Conservation (phyloP, 2,329 filamentous ascomycete species). For the Trichoderma sp. region DNA sequence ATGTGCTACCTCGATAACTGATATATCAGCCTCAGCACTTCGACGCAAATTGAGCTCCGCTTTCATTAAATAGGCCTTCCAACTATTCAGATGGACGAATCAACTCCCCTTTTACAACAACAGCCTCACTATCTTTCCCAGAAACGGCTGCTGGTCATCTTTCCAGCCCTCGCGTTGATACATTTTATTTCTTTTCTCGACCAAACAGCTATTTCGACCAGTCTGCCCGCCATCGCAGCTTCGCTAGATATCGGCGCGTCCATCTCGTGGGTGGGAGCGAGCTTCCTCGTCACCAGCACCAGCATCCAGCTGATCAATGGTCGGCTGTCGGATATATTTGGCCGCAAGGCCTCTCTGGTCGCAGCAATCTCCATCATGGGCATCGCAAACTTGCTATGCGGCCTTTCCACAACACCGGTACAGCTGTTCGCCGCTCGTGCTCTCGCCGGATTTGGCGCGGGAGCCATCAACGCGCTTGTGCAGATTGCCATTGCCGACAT, state of each 20-base stretch:
- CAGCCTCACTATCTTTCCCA: background rate
- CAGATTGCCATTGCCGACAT: background rate
- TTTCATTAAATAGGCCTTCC: background rate
- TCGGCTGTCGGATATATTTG: background rate
- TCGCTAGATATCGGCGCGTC: background rate
- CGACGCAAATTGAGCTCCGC: background rate
- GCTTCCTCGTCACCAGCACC: background rate
- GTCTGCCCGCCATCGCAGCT: background rate
- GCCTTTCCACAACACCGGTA: background rate
- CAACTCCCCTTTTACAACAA: background rate
- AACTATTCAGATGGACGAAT: background rate
- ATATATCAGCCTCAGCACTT: background rate
- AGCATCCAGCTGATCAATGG: constrained; percentile 3
- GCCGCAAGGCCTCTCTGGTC: background rate
- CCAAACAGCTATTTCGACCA: background rate
- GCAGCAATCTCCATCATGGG: background rate
- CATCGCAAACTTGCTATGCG: background rate
- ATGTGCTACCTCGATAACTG: background rate
- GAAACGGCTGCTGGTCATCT: background rate
- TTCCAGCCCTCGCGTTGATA: background rate
- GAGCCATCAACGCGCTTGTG: background rate
- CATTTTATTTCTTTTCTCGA: background rate
- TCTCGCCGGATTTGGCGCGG: background rate
- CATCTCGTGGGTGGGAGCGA: background rate
- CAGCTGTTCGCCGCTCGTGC: background rate